Evolutionary conservation across 2,329 filamentous ascomycete species (phyloP).

Genomic region (Colletotrichum tropicale): DNA sequence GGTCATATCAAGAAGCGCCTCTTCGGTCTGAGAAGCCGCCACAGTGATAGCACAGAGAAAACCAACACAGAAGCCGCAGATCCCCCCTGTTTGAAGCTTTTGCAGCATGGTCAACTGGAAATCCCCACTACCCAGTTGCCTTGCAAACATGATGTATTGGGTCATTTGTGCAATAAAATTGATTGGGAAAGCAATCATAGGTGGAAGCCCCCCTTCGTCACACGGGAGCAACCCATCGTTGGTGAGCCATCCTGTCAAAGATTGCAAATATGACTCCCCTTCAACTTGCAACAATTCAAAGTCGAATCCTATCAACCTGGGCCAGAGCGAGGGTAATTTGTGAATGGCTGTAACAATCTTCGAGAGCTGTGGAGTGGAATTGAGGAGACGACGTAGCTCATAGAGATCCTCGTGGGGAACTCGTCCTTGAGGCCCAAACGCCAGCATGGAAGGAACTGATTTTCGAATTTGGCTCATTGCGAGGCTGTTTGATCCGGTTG

Average conservation of each 20-base stretch:
- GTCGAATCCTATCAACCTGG: background rate
- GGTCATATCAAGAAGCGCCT: constrained; percentile 36
- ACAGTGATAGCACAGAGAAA: constrained; percentile 41
- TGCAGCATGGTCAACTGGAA: background rate
- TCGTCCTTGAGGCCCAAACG: background rate
- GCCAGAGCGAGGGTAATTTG: background rate
- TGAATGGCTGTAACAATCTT: background rate
- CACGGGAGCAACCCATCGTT: background rate
- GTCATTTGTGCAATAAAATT: background rate
- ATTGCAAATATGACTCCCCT: background rate
- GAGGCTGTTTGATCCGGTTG: background rate
- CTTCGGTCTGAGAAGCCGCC: constrained; percentile 27
- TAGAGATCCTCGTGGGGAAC: background rate
- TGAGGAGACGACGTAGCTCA: background rate
- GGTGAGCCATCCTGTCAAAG: background rate
- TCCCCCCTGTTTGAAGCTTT: background rate
- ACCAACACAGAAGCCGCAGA: constrained; percentile 42
- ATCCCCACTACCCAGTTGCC: background rate
- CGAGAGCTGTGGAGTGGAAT: background rate
- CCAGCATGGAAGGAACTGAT: background rate
- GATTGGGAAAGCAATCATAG: background rate
- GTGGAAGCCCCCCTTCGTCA: background rate
- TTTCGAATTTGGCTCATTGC: background rate
- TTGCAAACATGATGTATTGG: background rate
- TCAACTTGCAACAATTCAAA: background rate